Evolutionary conservation across 345 rosid species (phyloP).

Genomic region (Eucalyptus globulus): DNA sequence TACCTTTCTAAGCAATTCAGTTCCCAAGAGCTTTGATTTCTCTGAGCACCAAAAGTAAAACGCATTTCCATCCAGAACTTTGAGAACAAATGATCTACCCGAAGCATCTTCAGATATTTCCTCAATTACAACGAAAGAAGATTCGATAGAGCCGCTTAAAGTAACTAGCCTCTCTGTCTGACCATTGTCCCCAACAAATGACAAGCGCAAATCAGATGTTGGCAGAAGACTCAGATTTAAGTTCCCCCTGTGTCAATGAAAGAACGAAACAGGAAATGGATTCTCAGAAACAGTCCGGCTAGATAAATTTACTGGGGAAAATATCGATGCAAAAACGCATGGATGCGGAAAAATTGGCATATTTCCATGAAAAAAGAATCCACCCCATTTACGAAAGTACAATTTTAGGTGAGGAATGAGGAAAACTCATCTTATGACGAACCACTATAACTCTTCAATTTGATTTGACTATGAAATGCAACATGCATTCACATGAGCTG

Average conservation of each 20-base stretch:
- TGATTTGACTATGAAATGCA: background rate
- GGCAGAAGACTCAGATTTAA: conserved; percentile 74
- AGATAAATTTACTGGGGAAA: background rate
- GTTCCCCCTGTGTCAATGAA: conserved; percentile 52
- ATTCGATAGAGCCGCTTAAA: conserved; percentile 29
- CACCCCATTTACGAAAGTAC: background rate
- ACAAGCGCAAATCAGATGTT: conserved; percentile 71
- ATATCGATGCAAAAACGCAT: background rate
- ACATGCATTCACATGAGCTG: background rate
- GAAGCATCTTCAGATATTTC: conserved; percentile 66
- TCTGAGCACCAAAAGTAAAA: conserved; percentile 94
- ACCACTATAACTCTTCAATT: background rate
- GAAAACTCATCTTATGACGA: background rate
- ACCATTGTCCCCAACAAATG: conserved; percentile 83
- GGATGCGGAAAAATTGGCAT: background rate
- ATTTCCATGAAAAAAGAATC: background rate
- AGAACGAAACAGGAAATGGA: background rate
- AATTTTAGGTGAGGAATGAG: background rate
- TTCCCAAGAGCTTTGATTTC: conserved; percentile 77
- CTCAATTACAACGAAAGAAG: conserved; percentile 39
- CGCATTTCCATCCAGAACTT: conserved; percentile 31
- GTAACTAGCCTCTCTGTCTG: conserved; percentile 56
- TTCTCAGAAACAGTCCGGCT: background rate
- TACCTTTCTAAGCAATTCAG: conserved; percentile 87
- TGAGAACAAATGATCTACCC: conserved; percentile 75